Evolutionary conservation across 2,329 filamentous ascomycete genomes (phyloP), one percentile per base, ranked within the genome.

Genomic region (Plectosphaerella cucumerina): DNA sequence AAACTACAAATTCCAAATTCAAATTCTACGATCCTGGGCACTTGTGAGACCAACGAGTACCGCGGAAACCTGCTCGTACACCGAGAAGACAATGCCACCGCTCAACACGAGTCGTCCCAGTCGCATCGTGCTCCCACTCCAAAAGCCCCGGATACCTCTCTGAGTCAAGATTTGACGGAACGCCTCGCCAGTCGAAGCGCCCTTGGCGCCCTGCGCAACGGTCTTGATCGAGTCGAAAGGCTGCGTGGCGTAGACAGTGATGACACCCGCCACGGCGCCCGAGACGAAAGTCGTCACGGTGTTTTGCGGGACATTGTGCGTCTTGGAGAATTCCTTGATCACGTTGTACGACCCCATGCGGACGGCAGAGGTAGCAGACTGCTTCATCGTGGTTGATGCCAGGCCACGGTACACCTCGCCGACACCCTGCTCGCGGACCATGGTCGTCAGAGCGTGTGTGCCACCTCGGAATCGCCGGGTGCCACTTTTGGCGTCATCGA

Each of bases 71-170:
- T 79, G 75, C 60, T 86, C 83, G 59, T 85, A 85, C 3, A 78
- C 76, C 2, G 81, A 82, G 55, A 86, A 85, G 1, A 86, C 65
- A 52, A 86, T 85, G 0, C 84, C 84, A n/a, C 84, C 85, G 56
- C 80, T 83, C 43, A 87, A 74, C 1, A 87, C 73, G 4, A 84
- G 76, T 54, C 85, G 65, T 1, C 84, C 83, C 21, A 88, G 60
- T 50, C 85, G 72, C 85, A 88, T 87, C 0, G 81, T 81, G 33
- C 83, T 87, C 1, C 85, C 85, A 52, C 77, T 81, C 84, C 84
- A 88, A 54, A 87, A 82, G 0, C 78, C 84, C 37, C 69, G 72
- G 2, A 86, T 56, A 0, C 84, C 85, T 55, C 78, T 76, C 56
- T 86, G 81, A 1, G 67, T 62, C 48, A 81, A 61, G 4, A 87